These are phyloP conservation scores for Cladosporium sp. DNA, from an alignment of 2,329 filamentous ascomycete species.

Conservation along the genomic window DNA sequence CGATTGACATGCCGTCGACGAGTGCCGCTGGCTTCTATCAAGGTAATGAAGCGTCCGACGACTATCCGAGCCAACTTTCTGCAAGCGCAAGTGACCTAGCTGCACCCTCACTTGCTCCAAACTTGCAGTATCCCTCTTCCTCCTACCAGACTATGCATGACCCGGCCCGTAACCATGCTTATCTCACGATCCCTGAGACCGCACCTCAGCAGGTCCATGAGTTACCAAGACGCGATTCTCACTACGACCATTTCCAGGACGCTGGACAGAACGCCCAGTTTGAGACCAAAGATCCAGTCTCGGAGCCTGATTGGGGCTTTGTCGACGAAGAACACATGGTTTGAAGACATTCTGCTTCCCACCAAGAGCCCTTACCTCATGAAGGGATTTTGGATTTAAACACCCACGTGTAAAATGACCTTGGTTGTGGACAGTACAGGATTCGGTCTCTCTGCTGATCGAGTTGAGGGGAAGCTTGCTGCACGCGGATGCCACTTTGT, in stretches of 20 bases:
- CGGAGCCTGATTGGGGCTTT: slow-evolving; percentile 1
- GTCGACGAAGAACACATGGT: background rate
- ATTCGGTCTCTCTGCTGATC: no score
- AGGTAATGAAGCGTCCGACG: background rate
- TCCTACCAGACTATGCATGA: background rate
- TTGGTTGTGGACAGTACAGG: no score
- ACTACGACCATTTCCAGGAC: background rate
- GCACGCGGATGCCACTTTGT: no score
- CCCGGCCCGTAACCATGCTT: background rate
- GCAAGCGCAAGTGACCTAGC: background rate
- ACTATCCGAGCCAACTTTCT: background rate
- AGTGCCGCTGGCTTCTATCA: background rate
- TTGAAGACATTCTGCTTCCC: no score
- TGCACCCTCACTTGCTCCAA: background rate
- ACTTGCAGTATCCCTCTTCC: background rate
- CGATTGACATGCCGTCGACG: background rate
- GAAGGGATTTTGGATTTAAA: no score
- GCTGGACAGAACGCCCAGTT: background rate
- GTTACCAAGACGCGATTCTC: background rate
- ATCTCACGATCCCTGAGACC: background rate
- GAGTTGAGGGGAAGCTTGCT: no score
- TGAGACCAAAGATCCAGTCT: background rate
- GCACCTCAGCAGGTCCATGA: background rate
- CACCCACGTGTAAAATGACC: no score
- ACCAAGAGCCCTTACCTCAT: no score